phyloP scores from a whole-genome alignment of 208 protist genomes.

The Wallacemonas sp. region DNA sequence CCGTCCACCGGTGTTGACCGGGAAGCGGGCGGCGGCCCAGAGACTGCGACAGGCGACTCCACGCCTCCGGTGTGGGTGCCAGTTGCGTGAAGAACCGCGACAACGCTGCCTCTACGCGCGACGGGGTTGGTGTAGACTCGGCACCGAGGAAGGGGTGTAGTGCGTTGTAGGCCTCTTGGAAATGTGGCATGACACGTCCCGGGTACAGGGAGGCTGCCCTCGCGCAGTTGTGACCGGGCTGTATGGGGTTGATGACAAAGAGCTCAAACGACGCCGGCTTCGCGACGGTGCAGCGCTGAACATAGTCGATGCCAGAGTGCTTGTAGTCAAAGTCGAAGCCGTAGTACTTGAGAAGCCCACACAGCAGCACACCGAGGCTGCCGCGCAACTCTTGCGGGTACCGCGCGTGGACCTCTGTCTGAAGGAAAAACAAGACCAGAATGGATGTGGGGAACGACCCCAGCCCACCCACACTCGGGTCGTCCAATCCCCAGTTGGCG shows the following conservation, averaged over 20 bases:
- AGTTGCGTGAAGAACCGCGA: conserved; percentile 17
- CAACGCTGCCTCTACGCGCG: conserved; percentile 11
- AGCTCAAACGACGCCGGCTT: conserved; percentile 48
- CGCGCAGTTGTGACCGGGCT: conserved; percentile 59
- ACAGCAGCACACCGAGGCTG: conserved; percentile 55
- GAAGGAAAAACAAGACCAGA: conserved; percentile 80
- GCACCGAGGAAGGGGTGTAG: conserved; percentile 29
- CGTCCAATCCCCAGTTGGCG: conserved; percentile 48
- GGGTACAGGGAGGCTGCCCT: conserved; percentile 54
- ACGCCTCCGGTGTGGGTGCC: background rate
- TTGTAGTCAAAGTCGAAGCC: conserved; percentile 57
- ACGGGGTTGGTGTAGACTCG: too few species aligned
- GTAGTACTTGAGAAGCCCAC: conserved; percentile 81
- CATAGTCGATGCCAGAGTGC: conserved; percentile 62
- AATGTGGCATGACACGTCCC: conserved; percentile 45
- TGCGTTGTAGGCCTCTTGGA: conserved; percentile 30
- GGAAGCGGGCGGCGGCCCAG: background rate
- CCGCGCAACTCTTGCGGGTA: conserved; percentile 34
- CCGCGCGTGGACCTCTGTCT: conserved; percentile 30
- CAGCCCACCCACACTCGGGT: conserved; percentile 78
- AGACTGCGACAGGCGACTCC: background rate
- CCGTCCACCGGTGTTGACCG: conserved; percentile 55
- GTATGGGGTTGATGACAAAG: conserved; percentile 72
- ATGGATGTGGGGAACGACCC: conserved; percentile 83
- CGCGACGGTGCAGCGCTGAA: conserved; percentile 35